These are phyloP conservation scores for Chenopodium suecicum DNA, from an alignment of 148 eudicot species.

Conservation along the genomic window DNA sequence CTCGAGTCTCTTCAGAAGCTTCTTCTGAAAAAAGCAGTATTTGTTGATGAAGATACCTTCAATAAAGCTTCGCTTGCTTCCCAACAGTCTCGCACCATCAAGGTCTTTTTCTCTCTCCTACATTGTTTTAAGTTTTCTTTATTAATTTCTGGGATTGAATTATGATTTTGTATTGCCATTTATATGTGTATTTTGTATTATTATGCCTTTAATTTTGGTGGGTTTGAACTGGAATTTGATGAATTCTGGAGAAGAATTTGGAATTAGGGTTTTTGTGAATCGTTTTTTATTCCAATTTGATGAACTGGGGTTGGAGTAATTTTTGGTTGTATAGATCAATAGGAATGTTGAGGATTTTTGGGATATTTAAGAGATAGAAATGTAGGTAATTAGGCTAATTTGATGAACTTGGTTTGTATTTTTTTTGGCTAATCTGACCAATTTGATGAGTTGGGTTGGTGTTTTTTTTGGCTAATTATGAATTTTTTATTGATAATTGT, in stretches of 20 bases:
- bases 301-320: background rate
- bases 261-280: background rate
- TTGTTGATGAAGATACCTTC: slow-evolving; percentile 77
- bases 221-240: background rate
- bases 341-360: background rate
- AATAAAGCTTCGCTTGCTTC: slow-evolving; percentile 76
- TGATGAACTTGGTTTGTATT: too few relatives aligned
- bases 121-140: background rate
- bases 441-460: too few relatives aligned
- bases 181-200: background rate
- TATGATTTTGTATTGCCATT: background rate
- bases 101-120: slow-evolving; percentile 41
- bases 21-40: slow-evolving; percentile 74
- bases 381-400: background rate
- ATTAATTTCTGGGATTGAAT: background rate
- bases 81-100: slow-evolving; percentile 84
- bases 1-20: slow-evolving; percentile 76
- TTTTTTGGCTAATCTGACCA: too few relatives aligned
- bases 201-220: background rate
- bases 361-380: background rate
- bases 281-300: background rate
- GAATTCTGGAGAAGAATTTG: background rate
- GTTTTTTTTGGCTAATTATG: too few relatives aligned
- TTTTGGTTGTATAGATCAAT: background rate
- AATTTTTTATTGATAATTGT: background rate